phyloP scores from a whole-genome alignment of 1,284 basidiomycete species.

The Ceratobasidium sp. region DNA sequence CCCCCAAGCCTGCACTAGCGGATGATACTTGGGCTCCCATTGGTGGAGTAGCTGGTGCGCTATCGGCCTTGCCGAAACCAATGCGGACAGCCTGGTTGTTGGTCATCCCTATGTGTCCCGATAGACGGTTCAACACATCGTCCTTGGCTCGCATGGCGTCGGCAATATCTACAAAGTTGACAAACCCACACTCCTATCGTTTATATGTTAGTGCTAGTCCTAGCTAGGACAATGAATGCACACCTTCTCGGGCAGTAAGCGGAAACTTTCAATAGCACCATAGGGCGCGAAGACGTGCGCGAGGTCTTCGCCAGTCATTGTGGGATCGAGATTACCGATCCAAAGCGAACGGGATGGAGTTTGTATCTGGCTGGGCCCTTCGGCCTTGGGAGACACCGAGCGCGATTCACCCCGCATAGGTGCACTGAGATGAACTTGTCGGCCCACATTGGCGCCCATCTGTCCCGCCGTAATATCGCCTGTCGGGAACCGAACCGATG shows the following conservation, averaged over 20 bases:
- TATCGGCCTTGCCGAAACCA: slow-evolving; percentile 97
- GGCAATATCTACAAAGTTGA: slow-evolving; percentile 94
- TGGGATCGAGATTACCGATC: slow-evolving; percentile 96
- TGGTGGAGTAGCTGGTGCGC: slow-evolving; percentile 83
- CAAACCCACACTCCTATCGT: slow-evolving; percentile 91
- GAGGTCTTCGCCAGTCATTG: slow-evolving; percentile 91
- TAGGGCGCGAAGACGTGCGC: slow-evolving; percentile 95
- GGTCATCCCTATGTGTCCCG: slow-evolving; percentile 91
- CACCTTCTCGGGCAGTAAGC: slow-evolving; percentile 95
- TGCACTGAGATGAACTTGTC: slow-evolving; percentile 39
- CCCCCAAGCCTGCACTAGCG: slow-evolving; percentile 32
- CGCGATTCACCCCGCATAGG: slow-evolving; percentile 49
- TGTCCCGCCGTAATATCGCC: slow-evolving; percentile 51
- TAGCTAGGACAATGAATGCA: slow-evolving; percentile 42
- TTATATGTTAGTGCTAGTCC: not conserved
- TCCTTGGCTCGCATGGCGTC: slow-evolving; percentile 97
- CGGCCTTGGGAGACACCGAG: slow-evolving; percentile 78
- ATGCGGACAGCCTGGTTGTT: slow-evolving; percentile 94
- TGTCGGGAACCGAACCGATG: slow-evolving; percentile 69
- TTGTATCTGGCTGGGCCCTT: slow-evolving; percentile 72
- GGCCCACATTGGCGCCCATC: slow-evolving; percentile 2
- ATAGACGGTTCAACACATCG: slow-evolving; percentile 92
- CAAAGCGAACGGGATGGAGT: slow-evolving; percentile 94
- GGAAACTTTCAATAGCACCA: slow-evolving; percentile 93
- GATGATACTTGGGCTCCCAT: slow-evolving; percentile 39